Conservation (phyloP, 2,329 filamentous ascomycete species). For the Colletotrichum tofieldiae region DNA sequence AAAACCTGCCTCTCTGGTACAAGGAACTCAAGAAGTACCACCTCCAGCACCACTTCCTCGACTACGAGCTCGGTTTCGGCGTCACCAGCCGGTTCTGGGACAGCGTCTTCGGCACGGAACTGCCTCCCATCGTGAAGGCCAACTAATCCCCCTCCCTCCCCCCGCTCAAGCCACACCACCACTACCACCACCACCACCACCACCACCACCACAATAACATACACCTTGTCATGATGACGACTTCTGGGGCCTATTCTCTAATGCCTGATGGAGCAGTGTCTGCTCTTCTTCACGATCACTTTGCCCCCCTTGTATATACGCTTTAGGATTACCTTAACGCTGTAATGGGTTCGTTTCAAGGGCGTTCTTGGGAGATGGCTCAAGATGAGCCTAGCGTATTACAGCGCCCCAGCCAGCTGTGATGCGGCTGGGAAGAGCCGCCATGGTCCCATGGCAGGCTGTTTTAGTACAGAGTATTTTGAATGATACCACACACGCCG, state of each 20-base stretch:
- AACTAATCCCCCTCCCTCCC: constrained; percentile 48
- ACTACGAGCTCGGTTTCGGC: constrained; percentile 97
- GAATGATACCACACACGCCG: constrained; percentile 40
- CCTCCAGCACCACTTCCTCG: constrained; percentile 95
- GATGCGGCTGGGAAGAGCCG: constrained; percentile 32
- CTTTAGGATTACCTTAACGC: constrained; percentile 30
- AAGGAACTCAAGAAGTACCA: constrained; percentile 97
- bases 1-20: constrained; percentile 91
- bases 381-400: constrained; percentile 28
- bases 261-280: constrained; percentile 22
- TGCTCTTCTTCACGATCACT: constrained; percentile 24
- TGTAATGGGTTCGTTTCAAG: constrained; percentile 37
- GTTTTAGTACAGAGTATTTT: constrained; percentile 39
- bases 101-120: constrained; percentile 88
- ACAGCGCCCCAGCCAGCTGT: constrained; percentile 30
- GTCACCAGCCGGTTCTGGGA: constrained; percentile 99
- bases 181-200: neutral
- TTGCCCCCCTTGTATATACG: constrained; percentile 38
- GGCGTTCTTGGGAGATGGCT: constrained; percentile 32
- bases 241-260: constrained; percentile 30
- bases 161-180: neutral
- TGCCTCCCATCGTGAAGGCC: constrained; percentile 63
- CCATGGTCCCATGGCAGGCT: constrained; percentile 36
- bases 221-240: constrained; percentile 35
- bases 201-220: constrained; percentile 3